Base-by-base conservation (phyloP, 495 filamentous ascomycete genomes). In the Tirmania nivea region DNA sequence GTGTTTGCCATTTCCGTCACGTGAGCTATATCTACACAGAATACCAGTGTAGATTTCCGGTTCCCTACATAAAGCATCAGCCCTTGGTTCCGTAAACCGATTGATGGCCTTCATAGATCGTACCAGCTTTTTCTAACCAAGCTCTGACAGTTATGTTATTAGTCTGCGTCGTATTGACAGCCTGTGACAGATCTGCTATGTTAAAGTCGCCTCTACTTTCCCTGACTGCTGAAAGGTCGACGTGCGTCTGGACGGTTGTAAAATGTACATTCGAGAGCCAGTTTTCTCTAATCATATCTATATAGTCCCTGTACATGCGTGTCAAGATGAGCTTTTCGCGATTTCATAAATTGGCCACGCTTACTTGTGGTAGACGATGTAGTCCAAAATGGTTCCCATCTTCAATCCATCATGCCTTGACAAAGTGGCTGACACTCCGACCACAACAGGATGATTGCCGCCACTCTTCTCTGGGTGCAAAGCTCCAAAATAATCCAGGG, bases 361-460 rank as follows among this genome's bases (percentile, higher is more conserved):
- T 53, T 55, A 71, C 69, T 84, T 93, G 68, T 96, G 92, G 59
- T 94, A 99, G 25, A 95, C 92, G 53, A 99, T 89, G 56, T 93
- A 82, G 58, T 96, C 90, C 56, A 99, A 83, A 14, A 83, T 88
- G 36, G 84, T 75, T 5, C 88, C 89, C 1, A 99, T 70, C 49
- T 75, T 76, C n/a, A 94, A 69, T 0, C 90, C 90, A 68, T 99
- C 90, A 51, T 80, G 81, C 20, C 90, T 75, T 16, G 86, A 86
- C 56, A 96, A 79, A 0, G 90, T 99, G 6, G 90, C 90, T 19
- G 86, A 94, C 8, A 99, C 87, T 4, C 90, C 90, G 10, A 99
- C 81, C 8, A 96, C 70, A 14, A 78, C 72, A 14, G 86, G 86
- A 4, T 77, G 76, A 42, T 72, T 59, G 55, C 57, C 25, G 64